Percentiles rank a stretch among this genome's conserved stretches.
These are phyloP conservation scores for Cucumis cinereus DNA, from an alignment of 306 rosid genomes.

Conservation along the genomic window DNA sequence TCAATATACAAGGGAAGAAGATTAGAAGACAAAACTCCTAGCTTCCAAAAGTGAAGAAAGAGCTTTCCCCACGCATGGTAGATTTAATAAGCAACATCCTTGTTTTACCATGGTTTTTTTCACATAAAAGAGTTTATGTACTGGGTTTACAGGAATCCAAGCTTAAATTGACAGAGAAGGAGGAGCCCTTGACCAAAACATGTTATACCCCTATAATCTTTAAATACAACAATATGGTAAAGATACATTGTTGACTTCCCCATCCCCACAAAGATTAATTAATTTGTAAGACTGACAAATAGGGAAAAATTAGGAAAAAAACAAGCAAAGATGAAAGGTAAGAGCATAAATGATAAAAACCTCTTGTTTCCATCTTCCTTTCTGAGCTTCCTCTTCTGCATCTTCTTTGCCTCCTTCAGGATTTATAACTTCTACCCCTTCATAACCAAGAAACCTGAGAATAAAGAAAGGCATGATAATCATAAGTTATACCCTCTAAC, in stretches of 20 bases:
- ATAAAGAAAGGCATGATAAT: not conserved
- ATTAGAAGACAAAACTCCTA: not conserved
- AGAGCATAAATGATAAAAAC: conserved; percentile 17
- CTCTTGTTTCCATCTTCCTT: conserved; percentile 95
- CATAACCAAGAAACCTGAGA: conserved; percentile 60
- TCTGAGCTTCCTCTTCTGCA: conserved; percentile 72
- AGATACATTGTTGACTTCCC: not conserved
- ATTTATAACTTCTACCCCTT: conserved; percentile 87
- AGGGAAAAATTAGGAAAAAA: not conserved
- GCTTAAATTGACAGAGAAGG: not conserved
- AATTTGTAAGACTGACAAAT: not conserved
- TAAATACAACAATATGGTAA: not conserved
- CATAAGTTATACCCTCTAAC: conserved; percentile 14
- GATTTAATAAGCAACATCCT: not conserved
- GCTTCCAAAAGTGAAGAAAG: not conserved
- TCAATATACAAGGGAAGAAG: not conserved
- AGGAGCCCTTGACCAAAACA: not conserved
- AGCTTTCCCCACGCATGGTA: not conserved
- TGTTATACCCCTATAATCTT: not conserved
- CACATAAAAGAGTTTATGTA: not conserved
- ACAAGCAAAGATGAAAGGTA: not conserved
- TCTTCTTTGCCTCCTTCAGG: conserved; percentile 95
- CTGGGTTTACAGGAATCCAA: not conserved
- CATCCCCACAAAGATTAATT: not conserved
- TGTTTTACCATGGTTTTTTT: not conserved